phyloP scores from a whole-genome alignment of 352 stramenopile species.

The Globisporangium megalacanthum region DNA sequence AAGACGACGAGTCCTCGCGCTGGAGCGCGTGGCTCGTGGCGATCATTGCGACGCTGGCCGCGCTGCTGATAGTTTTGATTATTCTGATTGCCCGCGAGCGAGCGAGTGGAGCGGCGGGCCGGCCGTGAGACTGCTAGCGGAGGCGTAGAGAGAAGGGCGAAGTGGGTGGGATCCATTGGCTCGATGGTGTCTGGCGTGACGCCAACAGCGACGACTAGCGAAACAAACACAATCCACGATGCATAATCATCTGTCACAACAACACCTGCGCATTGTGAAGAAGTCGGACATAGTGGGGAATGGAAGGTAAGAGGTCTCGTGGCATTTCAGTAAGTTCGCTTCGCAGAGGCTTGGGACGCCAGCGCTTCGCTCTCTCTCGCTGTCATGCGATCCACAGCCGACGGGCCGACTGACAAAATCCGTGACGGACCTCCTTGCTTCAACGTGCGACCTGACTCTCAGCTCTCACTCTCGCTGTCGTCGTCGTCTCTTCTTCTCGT shows the following conservation, averaged over 20 bases:
- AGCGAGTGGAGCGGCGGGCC: constrained; percentile 12
- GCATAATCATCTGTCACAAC: background rate
- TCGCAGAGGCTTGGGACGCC: background rate
- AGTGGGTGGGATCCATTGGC: too few relatives aligned
- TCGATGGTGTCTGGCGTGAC: too few relatives aligned
- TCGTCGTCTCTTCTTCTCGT: background rate
- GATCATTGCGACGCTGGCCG: constrained; percentile 61
- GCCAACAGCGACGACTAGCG: too few relatives aligned
- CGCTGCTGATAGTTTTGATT: constrained; percentile 76
- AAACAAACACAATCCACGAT: background rate
- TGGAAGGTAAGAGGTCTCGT: background rate
- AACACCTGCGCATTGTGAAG: background rate
- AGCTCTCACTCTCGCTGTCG: background rate
- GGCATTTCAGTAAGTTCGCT: background rate
- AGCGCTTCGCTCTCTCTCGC: background rate
- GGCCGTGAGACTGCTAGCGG: constrained; percentile 7
- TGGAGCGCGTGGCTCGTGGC: constrained; percentile 78
- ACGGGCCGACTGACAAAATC: too few relatives aligned
- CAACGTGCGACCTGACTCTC: background rate
- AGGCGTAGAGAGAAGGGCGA: background rate
- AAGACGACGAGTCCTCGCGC: constrained; percentile 52
- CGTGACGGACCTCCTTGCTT: background rate
- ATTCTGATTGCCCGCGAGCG: constrained; percentile 64
- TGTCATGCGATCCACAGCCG: background rate
- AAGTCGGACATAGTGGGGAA: background rate